A percentile compares a stretch with the other conserved stretches of the same genome.
These are phyloP conservation scores for Tephrocybe rancida DNA, from an alignment of 768 basidiomycete species.

Conservation along the genomic window DNA sequence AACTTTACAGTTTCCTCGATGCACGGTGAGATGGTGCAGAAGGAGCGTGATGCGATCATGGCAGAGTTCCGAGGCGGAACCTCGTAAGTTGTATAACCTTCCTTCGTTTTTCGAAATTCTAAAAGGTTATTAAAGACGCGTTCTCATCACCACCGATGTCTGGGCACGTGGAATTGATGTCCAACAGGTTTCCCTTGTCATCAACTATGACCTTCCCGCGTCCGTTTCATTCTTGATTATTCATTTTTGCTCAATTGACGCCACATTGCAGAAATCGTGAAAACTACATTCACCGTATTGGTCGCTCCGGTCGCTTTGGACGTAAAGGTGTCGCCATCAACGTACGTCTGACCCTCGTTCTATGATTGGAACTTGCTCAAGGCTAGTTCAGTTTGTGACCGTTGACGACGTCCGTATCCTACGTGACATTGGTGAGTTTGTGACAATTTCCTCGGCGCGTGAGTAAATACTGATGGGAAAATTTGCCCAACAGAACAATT, in stretches of 20 bases:
- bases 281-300: slow-evolving; percentile 99
- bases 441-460: slow-evolving; percentile 16
- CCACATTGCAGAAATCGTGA: slow-evolving; percentile 74
- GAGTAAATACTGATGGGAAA: slow-evolving; percentile 7
- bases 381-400: slow-evolving; percentile 74
- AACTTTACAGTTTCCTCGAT: slow-evolving; percentile 97
- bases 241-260: slow-evolving; percentile 1
- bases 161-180: slow-evolving; percentile 99
- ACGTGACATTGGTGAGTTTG: slow-evolving; percentile 82
- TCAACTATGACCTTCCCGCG: slow-evolving; percentile 96
- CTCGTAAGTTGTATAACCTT: slow-evolving; percentile 56
- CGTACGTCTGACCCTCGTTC: slow-evolving; percentile 47
- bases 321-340: slow-evolving; percentile 99
- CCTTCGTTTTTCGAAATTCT: slow-evolving; percentile 10
- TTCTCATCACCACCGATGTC: slow-evolving; percentile 94
- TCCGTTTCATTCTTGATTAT: slow-evolving; percentile 38
- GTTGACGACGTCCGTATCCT: slow-evolving; percentile 96
- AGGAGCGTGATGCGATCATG: slow-evolving; percentile 96
- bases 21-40: slow-evolving; percentile 97
- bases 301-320: slow-evolving; percentile 98
- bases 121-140: slow-evolving; percentile 59
- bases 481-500: slow-evolving; percentile 73
- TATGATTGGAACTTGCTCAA: slow-evolving; percentile 9
- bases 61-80: slow-evolving; percentile 93
- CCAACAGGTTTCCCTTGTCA: slow-evolving; percentile 95